phyloP scores from a whole-genome alignment of 805 yeast genomes.

The Wickerhamomyces alni region DNA sequence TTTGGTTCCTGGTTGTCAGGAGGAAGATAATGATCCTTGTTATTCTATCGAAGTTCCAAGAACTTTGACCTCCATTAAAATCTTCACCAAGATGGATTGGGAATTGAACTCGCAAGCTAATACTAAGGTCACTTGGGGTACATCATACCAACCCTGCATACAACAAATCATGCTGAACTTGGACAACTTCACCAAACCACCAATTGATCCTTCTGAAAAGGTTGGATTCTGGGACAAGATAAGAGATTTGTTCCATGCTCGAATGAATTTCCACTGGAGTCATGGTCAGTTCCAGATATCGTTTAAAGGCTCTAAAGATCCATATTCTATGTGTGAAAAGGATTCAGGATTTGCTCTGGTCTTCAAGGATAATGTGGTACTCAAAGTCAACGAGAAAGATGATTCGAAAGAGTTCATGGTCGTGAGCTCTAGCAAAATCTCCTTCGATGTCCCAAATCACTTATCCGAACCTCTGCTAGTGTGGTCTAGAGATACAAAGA shows the following conservation, averaged over 20 bases:
- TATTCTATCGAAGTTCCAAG: slow-evolving; percentile 64
- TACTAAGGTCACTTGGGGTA: slow-evolving; percentile 77
- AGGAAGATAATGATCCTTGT: slow-evolving; percentile 32
- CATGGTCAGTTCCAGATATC: slow-evolving; percentile 49
- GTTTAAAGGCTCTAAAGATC: slow-evolving; percentile 73
- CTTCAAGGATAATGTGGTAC: slow-evolving; percentile 56
- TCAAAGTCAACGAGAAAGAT: slow-evolving; percentile 59
- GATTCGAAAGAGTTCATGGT: slow-evolving; percentile 64
- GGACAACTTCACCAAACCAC: slow-evolving; percentile 85
- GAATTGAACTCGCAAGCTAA: slow-evolving; percentile 49
- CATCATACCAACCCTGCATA: slow-evolving; percentile 76
- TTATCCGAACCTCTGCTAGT: slow-evolving; percentile 44
- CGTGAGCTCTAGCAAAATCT: slow-evolving; percentile 54
- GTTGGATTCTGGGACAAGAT: slow-evolving; percentile 93
- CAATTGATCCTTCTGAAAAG: slow-evolving; percentile 77
- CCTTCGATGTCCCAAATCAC: slow-evolving; percentile 75
- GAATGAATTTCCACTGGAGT: slow-evolving; percentile 45
- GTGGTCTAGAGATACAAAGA: slow-evolving; percentile 50
- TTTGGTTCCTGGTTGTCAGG: slow-evolving; percentile 41
- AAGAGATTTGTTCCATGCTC: slow-evolving; percentile 71
- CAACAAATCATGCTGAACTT: slow-evolving; percentile 73
- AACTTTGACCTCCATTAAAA: slow-evolving; percentile 69
- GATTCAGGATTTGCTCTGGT: slow-evolving; percentile 75
- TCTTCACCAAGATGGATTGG: slow-evolving; percentile 56
- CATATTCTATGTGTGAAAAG: slow-evolving; percentile 61